Conservation (phyloP, 352 stramenopile species). For the Halophytophthora polymorphica region DNA sequence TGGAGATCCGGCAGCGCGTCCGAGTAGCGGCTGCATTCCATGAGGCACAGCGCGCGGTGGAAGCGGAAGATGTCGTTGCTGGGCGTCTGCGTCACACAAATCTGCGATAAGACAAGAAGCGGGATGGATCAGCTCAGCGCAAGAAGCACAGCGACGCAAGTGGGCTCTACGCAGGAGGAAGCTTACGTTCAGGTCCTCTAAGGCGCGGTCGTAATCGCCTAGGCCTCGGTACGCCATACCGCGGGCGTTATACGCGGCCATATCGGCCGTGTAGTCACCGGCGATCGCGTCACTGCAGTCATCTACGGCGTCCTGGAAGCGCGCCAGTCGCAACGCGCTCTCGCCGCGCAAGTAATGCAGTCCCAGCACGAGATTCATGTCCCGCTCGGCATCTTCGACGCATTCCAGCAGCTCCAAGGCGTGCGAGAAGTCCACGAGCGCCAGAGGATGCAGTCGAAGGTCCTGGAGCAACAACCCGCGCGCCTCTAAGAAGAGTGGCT, state of each 20-base stretch:
- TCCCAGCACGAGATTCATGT: slow-evolving; percentile 15
- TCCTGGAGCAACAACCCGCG: slow-evolving; percentile 60
- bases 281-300: slow-evolving; percentile 37
- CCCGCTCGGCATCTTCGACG: slow-evolving; percentile 12
- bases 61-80: slow-evolving; percentile 64
- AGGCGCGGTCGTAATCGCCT: slow-evolving; percentile 47
- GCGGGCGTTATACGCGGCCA: slow-evolving; percentile 47
- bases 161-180: not conserved
- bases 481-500: slow-evolving; percentile 59
- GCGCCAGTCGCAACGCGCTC: slow-evolving; percentile 39
- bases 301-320: slow-evolving; percentile 39
- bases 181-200: slow-evolving; percentile 57
- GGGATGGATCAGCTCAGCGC: not conserved
- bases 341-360: slow-evolving; percentile 44
- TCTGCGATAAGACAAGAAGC: slow-evolving; percentile 13
- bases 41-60: slow-evolving; percentile 56
- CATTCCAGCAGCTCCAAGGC: slow-evolving; percentile 26
- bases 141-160: not conserved
- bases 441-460: slow-evolving; percentile 38
- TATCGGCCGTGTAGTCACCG: slow-evolving; percentile 28
- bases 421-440: slow-evolving; percentile 52
- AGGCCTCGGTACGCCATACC: slow-evolving; percentile 58
- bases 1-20: slow-evolving; percentile 56
- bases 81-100: slow-evolving; percentile 35
- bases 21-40: slow-evolving; percentile 48